Conservation (phyloP, 345 rosid species). For the Linum tenue region DNA sequence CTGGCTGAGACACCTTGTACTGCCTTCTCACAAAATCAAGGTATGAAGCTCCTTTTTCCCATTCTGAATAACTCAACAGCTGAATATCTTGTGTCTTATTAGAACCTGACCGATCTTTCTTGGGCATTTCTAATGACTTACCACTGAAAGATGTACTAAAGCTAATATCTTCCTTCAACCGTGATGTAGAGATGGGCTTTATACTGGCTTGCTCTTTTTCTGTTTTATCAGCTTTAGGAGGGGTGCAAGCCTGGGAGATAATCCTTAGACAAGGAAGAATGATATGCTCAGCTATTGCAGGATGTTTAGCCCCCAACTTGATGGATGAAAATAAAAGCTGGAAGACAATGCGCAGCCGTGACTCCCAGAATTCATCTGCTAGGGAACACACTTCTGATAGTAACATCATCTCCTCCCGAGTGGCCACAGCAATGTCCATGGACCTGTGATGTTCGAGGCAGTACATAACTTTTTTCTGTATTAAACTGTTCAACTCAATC, state of each 20-base stretch:
- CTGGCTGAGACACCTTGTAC: constrained; percentile 74
- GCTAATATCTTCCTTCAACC: constrained; percentile 56
- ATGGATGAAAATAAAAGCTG: constrained; percentile 90
- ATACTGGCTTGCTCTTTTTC: constrained; percentile 61
- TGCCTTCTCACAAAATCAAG: constrained; percentile 98
- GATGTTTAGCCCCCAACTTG: constrained; percentile 95
- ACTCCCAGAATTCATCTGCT: constrained; percentile 97
- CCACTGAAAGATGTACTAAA: constrained; percentile 27
- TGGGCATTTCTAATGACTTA: constrained; percentile 44
- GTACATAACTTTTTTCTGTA: constrained; percentile 91
- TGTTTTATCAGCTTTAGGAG: constrained; percentile 85
- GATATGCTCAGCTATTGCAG: constrained; percentile 93
- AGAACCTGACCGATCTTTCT: constrained; percentile 56
- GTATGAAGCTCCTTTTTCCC: constrained; percentile 97
- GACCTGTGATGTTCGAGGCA: constrained; percentile 99
- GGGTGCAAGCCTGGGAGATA: constrained; percentile 90
- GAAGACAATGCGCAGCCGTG: constrained; percentile 85
- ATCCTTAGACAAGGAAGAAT: constrained; percentile 97
- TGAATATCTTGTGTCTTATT: constrained; percentile 69
- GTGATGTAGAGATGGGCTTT: constrained; percentile 41
- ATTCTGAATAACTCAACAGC: constrained; percentile 83
- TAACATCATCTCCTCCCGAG: constrained; percentile 85
- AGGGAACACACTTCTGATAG: constrained; percentile 95
- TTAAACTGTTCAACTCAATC: constrained; percentile 72
- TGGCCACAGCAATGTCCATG: constrained; percentile 87